A percentile compares a stretch with the other conserved stretches of the same genome.
Conservation (phyloP, 164 flowering plant genomes). For the Umbilicus rupestris region DNA sequence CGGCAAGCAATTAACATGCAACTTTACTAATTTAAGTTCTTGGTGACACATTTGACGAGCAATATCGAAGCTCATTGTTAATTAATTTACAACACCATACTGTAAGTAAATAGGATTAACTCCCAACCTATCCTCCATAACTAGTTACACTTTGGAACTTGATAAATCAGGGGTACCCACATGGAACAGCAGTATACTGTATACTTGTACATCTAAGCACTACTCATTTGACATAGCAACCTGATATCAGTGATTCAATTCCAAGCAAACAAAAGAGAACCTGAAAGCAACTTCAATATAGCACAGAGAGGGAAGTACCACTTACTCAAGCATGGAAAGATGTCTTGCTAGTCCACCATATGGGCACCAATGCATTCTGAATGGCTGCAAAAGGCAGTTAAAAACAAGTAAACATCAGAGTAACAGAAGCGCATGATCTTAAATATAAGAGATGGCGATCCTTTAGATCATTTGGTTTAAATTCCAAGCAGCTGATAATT, state of each 20-base stretch:
- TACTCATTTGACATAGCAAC: background rate
- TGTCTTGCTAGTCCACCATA: constrained; percentile 27
- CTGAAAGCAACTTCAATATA: background rate
- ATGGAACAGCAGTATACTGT: background rate
- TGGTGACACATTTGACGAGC: background rate
- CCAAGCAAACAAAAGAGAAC: background rate
- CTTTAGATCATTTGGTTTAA: background rate
- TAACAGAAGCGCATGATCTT: background rate
- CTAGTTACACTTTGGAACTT: background rate
- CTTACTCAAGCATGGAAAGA: constrained; percentile 42
- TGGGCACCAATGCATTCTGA: constrained; percentile 58
- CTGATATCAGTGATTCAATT: background rate
- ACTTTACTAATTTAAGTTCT: background rate
- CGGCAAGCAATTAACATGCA: background rate
- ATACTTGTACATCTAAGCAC: background rate
- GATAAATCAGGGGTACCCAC: constrained; percentile 3
- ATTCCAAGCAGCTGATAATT: background rate
- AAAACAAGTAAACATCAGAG: background rate
- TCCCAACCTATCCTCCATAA: background rate
- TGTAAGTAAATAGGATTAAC: background rate
- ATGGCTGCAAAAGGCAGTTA: constrained; percentile 30
- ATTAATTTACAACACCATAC: background rate
- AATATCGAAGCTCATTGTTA: too few relatives aligned
- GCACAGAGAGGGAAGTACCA: background rate
- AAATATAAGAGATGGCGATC: background rate